Evolutionary conservation across 2,329 filamentous ascomycete species (phyloP), one percentile per base, ranked within the genome.

Genomic region (Ophiobolus disseminans): DNA sequence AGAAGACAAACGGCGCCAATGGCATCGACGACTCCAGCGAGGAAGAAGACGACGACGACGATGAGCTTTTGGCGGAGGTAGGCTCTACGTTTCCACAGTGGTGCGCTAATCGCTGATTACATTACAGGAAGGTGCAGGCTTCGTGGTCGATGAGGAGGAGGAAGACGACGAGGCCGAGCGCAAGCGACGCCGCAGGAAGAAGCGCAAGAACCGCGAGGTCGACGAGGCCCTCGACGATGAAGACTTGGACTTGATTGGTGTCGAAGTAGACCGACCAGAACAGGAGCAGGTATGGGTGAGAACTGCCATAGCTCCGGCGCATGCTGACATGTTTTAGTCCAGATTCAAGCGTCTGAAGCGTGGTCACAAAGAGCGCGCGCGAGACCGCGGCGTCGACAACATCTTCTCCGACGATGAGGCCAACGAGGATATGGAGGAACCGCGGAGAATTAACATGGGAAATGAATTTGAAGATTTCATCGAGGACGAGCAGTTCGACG

Each of bases 351-450:
- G 94, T 31, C 84, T 99, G 45, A 99, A 97, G 80, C 90, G 91
- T 58, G 93, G 94, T 45, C 90, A 93, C 58, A 84, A 89, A 52
- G 85, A 91, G 40, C 82, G 85, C 42, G 79, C 79, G 20, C 79
- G 78, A 59, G 82, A 86, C 31, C 87, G 88, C 53, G 91, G 88
- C 19, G 84, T 97, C 13, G 88, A 91, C 60, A 88, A 97, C 62
- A 97, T 99, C 59, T 99, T 99, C 73, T 92, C 90, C 26, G 93
- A 96, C 59, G 93, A 97, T 43, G 93, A 97, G 54, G 92, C 96
- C 45, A 85, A 78, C 14, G 80, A 82, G 32, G 78, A 78, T 25
- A 66, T 63, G 46, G 81, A 81, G 49, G 73, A 77, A 31, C 65
- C 71, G 14, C 67, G 69, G 48, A 60, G 72, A 39, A 30, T 28